Evolutionary conservation across 2,329 filamentous ascomycete genomes (phyloP), one percentile per base, ranked within the genome.

Genomic region (Claviceps cyperi): DNA sequence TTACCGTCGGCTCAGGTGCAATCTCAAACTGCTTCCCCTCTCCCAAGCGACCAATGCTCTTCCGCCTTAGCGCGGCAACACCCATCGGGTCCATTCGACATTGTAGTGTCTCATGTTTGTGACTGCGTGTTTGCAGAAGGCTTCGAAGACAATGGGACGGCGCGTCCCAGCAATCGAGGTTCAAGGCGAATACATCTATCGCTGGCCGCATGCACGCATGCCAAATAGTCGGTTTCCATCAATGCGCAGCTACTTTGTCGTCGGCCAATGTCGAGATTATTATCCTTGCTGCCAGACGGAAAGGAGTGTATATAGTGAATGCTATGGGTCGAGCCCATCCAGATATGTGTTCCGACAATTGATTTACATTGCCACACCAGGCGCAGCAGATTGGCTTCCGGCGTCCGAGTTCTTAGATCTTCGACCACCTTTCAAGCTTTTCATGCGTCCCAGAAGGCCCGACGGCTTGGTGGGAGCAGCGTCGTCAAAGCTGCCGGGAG

Each of bases 361-460:
- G 57, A 71, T 48, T 51, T 32, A 51, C 51, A 66, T 66, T 50
- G 67, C 68, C 47, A 67, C 68, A 52, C 69, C 68, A 49, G 66
- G 62, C 43, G 37, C 38, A n/a, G 46, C 39, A 21, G 49, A 24
- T 49, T 47, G 49, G 41, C 49, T 35, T 45, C n/a, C 36, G 37
- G 49, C 43, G 59, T 64, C 57, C 57, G 62, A 54, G 59, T 63
- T 55, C 39, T 58, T 59, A 45, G 64, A 58, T 52, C 64, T 62
- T 55, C 81, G 75, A 35, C 80, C 79, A 47, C 83, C 83, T 71
- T 87, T 90, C 66, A 92, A 69, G 66, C 83, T 88, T 75, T 86
- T 89, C 70, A 92, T 86, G 50, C 87, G 78, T 48, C 78, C 85
- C 54, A 94, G 64, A 54, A 94, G 82, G 2, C 86, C 84, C 45